Evolutionary conservation across 495 filamentous ascomycete genomes (phyloP), one percentile per base, ranked within the genome.

Genomic region (Penicillium nucicola): DNA sequence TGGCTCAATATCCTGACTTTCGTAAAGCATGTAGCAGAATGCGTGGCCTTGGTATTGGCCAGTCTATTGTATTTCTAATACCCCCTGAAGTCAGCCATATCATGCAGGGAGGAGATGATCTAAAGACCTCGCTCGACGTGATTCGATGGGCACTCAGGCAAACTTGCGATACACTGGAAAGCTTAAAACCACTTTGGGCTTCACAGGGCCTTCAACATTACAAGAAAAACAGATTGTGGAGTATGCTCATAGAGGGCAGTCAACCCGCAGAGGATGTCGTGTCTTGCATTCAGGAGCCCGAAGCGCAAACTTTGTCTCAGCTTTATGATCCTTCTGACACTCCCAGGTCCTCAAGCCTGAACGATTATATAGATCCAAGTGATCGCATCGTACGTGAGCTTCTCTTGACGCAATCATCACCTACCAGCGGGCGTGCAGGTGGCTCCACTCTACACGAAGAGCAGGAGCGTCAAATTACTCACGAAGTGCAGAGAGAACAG

Each of bases 391-490:
- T 43, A 9, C 25, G 22, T 9, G 42, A 47, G 14, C 42, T 58
- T 5, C 33, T 53, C 31, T 25, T 30, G n/a, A 22, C 31, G 8
- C 18, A 25, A 31, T 28, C 12, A 11, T 43, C 31, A 15, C 22
- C 14, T 17, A 41, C 14, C 12, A n/a, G 12, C 23, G 18, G 34
- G 1, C 18, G 19, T n/a, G 14, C 8, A 25, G 38, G 53, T 2
- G 55, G 60, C 2, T 67, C 70, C 2, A 61, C 64, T 0, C 61
- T 86, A 2, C 71, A 84, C 19, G 84, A 89, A 60, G 84, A 88
- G 52, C 83, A 86, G 42, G 85, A 88, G 58, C 75, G 84, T 0
- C 81, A 89, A 51, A 64, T 88, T 0, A 68, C 73, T 0, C 77
- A 77, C 4, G 82, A 88, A 50, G 70, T 78, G 19, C 78, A 87